Percentiles rank a stretch among this genome's conserved stretches.
phyloP scores from a whole-genome alignment of 2,329 filamentous ascomycete species.

The Magnaporthiopsis rhizophila region DNA sequence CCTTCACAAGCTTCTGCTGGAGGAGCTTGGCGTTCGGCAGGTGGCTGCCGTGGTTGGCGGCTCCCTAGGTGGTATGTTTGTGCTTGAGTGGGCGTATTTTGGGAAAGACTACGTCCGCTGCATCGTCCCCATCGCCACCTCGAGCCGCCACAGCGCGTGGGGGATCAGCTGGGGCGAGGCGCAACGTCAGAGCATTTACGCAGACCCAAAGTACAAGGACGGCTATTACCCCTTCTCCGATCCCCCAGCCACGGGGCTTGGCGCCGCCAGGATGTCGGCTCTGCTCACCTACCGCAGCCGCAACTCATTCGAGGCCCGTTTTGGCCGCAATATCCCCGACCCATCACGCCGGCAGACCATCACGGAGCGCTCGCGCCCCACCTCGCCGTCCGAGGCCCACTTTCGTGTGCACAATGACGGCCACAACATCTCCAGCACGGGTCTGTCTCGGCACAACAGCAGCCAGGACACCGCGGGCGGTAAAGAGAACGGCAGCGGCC shows the following conservation, averaged over 20 bases:
- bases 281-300: constrained; percentile 92
- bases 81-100: constrained; percentile 87
- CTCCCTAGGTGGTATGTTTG: constrained; percentile 83
- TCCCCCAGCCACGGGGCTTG: constrained; percentile 77
- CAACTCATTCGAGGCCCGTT: constrained; percentile 93
- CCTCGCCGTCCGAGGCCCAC: constrained; percentile 56
- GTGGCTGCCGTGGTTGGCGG: constrained; percentile 74
- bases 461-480: constrained; percentile 12
- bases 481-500: not conserved
- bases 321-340: constrained; percentile 88
- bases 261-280: constrained; percentile 93
- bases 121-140: constrained; percentile 79
- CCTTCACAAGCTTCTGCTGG: constrained; percentile 70
- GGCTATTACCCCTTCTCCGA: constrained; percentile 88
- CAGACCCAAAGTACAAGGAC: constrained; percentile 96
- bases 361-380: constrained; percentile 53
- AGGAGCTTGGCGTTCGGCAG: constrained; percentile 71
- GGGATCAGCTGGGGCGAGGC: constrained; percentile 87
- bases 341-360: constrained; percentile 77
- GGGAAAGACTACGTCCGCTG: constrained; percentile 76
- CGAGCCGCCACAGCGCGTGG: constrained; percentile 79
- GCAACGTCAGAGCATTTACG: constrained; percentile 89
- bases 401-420: constrained; percentile 80
- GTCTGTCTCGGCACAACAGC: constrained; percentile 40
- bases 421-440: constrained; percentile 53